phyloP scores from a whole-genome alignment of 257 asterid species.

The Nicotiana tabacum region DNA sequence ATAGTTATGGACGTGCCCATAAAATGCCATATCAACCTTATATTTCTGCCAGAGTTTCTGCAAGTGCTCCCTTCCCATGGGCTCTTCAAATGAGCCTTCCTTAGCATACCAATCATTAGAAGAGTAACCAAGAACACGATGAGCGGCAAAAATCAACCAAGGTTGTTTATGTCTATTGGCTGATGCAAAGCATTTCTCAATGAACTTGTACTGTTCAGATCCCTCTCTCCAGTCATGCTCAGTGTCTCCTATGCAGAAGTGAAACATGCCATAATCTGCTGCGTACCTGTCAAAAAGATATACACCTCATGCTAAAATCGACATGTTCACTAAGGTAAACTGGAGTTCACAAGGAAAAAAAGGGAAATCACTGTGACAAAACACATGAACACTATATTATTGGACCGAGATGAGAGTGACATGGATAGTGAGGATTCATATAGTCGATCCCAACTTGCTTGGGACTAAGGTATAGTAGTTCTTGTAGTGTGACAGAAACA shows the following conservation, averaged over 20 bases:
- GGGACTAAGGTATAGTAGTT: neutral
- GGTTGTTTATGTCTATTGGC: conserved; percentile 37
- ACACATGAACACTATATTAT: neutral
- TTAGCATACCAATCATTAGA: conserved; percentile 22
- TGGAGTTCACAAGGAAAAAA: no score
- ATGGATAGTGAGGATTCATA: no score
- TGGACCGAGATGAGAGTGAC: neutral
- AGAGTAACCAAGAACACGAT: conserved; percentile 33
- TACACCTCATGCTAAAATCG: neutral
- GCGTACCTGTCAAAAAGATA: conserved; percentile 22
- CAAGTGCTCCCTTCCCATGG: conserved; percentile 9
- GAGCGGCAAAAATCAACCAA: conserved; percentile 28
- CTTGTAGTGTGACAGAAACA: neutral
- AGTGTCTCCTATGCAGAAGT: conserved; percentile 32
- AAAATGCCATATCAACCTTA: conserved; percentile 8
- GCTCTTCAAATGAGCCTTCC: conserved; percentile 5
- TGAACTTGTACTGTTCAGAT: conserved; percentile 35
- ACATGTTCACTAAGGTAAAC: neutral
- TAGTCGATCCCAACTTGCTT: no score
- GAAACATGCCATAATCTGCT: conserved; percentile 44
- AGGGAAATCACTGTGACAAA: neutral
- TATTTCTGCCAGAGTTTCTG: conserved; percentile 10
- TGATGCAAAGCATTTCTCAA: conserved; percentile 32
- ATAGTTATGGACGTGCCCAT: neutral
- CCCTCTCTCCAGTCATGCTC: conserved; percentile 49